phyloP scores from a whole-genome alignment of 495 filamentous ascomycete species.

The Entonaema liquescens region DNA sequence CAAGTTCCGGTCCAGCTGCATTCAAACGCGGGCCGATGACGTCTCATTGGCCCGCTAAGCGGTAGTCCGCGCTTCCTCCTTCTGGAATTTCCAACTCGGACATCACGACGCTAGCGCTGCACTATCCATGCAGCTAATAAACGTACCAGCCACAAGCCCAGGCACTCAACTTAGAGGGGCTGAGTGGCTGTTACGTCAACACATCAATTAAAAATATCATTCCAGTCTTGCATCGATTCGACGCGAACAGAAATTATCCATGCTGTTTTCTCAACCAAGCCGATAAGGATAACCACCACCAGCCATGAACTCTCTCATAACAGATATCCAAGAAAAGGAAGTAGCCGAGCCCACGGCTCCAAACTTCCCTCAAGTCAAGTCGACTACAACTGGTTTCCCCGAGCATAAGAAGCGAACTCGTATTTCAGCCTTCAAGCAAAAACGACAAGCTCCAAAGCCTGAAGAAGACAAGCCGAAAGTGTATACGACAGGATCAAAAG shows the following conservation, averaged over 20 bases:
- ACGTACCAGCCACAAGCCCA: slow-evolving; percentile 18
- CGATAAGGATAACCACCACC: background rate
- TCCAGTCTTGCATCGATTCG: background rate
- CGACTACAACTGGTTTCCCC: slow-evolving; percentile 79
- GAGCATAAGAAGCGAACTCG: slow-evolving; percentile 79
- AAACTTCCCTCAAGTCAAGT: slow-evolving; percentile 66
- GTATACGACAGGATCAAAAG: slow-evolving; percentile 12
- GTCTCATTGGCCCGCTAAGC: slow-evolving; percentile 34
- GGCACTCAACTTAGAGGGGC: background rate
- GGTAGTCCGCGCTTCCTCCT: slow-evolving; percentile 20
- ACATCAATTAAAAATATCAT: slow-evolving; percentile 1
- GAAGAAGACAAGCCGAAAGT: slow-evolving; percentile 26
- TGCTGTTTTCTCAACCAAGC: background rate
- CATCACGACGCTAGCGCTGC: slow-evolving; percentile 16
- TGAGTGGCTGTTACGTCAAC: slow-evolving; percentile 11
- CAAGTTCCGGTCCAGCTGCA: slow-evolving; percentile 6
- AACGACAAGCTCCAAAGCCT: slow-evolving; percentile 49
- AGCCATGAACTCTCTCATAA: slow-evolving; percentile 65
- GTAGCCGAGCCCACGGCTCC: slow-evolving; percentile 65
- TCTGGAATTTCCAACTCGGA: slow-evolving; percentile 30
- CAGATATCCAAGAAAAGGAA: slow-evolving; percentile 81
- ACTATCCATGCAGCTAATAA: slow-evolving; percentile 10
- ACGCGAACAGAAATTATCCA: background rate
- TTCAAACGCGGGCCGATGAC: slow-evolving; percentile 29
- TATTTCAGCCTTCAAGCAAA: slow-evolving; percentile 80